Conservation (phyloP, 2,329 filamentous ascomycete genomes). For the Fusarium subtropicale region DNA sequence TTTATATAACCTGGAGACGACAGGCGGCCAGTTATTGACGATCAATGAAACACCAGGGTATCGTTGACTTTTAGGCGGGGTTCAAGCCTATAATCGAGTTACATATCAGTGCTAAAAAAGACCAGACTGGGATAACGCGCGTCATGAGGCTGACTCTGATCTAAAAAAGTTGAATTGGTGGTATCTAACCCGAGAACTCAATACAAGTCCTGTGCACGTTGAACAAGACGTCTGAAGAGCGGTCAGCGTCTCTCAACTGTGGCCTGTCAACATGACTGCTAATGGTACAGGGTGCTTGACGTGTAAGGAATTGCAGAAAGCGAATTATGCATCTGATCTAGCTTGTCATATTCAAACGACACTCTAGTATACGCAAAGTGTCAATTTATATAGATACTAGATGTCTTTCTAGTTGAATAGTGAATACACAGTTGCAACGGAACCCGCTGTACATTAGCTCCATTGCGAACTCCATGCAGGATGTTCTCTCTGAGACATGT, state of each 20-base stretch:
- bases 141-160: neutral
- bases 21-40: neutral
- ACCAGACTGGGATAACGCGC: neutral
- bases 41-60: slow-evolving; percentile 25
- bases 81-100: slow-evolving; percentile 15
- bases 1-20: slow-evolving; percentile 2
- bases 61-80: slow-evolving; percentile 24
- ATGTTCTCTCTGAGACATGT: slow-evolving; percentile 1
- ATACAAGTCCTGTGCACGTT: neutral
- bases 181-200: neutral
- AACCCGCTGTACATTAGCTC: neutral
- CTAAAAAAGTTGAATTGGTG: neutral
- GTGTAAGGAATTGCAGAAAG: neutral
- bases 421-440: neutral
- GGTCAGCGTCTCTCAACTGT: neutral
- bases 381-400: neutral
- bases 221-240: neutral
- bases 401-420: neutral
- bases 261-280: neutral
- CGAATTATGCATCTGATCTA: neutral
- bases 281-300: neutral
- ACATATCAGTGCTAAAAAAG: slow-evolving; percentile 7
- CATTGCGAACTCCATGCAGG: neutral
- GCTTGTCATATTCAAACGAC: neutral
- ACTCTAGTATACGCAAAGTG: neutral